Evolutionary conservation across 2,329 filamentous ascomycete genomes (phyloP), one percentile per base, ranked within the genome.

Genomic region (Phyllosticta capitalensis): DNA sequence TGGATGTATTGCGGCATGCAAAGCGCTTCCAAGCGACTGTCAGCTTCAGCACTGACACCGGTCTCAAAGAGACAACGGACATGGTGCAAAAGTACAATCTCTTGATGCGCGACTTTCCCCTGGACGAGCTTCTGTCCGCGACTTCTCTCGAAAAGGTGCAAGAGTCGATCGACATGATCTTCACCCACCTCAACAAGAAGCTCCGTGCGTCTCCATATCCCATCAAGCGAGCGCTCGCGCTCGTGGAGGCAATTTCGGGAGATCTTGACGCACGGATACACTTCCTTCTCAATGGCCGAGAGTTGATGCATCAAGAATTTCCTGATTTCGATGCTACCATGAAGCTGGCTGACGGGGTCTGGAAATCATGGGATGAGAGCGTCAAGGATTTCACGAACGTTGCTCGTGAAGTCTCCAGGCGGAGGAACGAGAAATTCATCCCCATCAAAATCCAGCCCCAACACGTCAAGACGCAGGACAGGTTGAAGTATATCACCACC

Each of bases 1-100:
- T 99, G 71, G 92, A 96, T 67, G 92, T 99, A 62, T 80, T 99
- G 63, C 92, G 95, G 74, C 89, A 96, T 72, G 95, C 92, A 55
- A 99, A 99, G 77, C 89, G 95, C 69, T 97, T 96, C 75, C 92
- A 96, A 75, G 92, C 94, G 10, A 96, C 92, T 2, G 89, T 97
- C 67, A 97, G 92, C 77, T 97, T 99, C 72, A 88, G 88, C 38
- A 90, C 94, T 1, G 95, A 99, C 74, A 99, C 94, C 38, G 92
- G 94, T 2, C 75, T 99, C 71, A 96, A 95, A 73, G 94, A 99
- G 74, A 91, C 91, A 22, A 94, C 92, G 72, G 94, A 99, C 63
- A 88, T 89, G 71, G 95, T 99, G 53, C 90, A 96, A 73, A 96
- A 96, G 74, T 99, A 97, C 79, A 99, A 99, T 71, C 90, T 95